Evolutionary conservation across 495 filamentous ascomycete species (phyloP).

Genomic region (Trichoderma asperelloides): DNA sequence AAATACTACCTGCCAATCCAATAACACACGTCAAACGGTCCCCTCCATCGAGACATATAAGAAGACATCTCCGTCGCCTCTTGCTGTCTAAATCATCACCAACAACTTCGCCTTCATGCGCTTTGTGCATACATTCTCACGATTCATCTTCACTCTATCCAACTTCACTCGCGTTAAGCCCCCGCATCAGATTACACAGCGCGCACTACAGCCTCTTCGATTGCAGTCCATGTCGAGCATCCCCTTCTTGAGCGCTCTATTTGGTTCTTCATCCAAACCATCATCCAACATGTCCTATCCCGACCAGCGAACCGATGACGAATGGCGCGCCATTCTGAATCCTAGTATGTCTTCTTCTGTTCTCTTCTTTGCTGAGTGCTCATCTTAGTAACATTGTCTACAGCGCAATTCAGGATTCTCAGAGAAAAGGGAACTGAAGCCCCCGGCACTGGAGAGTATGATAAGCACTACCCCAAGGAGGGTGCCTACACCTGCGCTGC

Average conservation of each 20-base stretch:
- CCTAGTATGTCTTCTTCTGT: conserved; percentile 46
- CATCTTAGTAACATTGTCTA: conserved; percentile 11
- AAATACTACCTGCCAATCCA: background rate
- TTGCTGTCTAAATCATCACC: background rate
- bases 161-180: conserved; percentile 24
- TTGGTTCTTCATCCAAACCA: conserved; percentile 44
- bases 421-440: conserved; percentile 86
- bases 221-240: conserved; percentile 54
- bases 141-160: conserved; percentile 23
- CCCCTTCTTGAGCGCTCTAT: conserved; percentile 73
- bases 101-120: conserved; percentile 11
- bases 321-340: conserved; percentile 80
- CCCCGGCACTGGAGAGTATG: conserved; percentile 69
- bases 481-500: conserved; percentile 82
- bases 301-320: conserved; percentile 65
- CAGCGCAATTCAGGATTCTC: conserved; percentile 91
- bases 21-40: conserved; percentile 24
- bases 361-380: background rate
- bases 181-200: conserved; percentile 15
- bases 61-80: background rate
- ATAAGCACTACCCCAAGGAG: conserved; percentile 65
- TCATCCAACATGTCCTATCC: conserved; percentile 65
- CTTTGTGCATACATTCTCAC: conserved; percentile 16
- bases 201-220: conserved; percentile 1
- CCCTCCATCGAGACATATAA: background rate